A percentile compares a stretch with the other conserved stretches of the same genome.
Conservation (phyloP, 805 yeast genomes). For the Schwanniomyces occidentalis region DNA sequence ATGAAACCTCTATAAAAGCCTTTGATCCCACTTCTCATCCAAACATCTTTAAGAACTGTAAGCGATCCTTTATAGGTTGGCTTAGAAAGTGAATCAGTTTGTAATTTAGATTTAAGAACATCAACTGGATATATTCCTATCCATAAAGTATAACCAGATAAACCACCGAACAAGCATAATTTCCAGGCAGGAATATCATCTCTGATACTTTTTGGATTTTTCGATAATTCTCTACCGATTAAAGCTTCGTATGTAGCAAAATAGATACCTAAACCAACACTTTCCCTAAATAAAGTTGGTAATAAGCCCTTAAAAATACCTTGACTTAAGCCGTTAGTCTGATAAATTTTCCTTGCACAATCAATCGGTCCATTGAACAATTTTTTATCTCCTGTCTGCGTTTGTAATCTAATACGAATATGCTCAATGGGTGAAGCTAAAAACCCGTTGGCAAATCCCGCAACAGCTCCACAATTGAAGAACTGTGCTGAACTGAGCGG, state of each 20-base stretch:
- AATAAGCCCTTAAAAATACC: slow-evolving; percentile 78
- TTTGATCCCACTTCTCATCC: slow-evolving; percentile 57
- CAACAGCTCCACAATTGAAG: slow-evolving; percentile 83
- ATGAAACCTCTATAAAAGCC: slow-evolving; percentile 90
- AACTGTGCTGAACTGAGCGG: slow-evolving; percentile 63
- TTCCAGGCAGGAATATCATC: slow-evolving; percentile 85
- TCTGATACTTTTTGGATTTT: slow-evolving; percentile 46
- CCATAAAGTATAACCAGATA: slow-evolving; percentile 93
- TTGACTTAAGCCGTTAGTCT: slow-evolving; percentile 48
- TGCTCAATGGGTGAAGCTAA: slow-evolving; percentile 95
- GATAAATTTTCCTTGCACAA: slow-evolving; percentile 58
- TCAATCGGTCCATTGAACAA: slow-evolving; percentile 72
- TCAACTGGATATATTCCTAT: slow-evolving; percentile 81
- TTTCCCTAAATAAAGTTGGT: slow-evolving; percentile 84
- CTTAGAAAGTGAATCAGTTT: slow-evolving; percentile 55
- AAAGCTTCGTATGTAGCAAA: slow-evolving; percentile 90
- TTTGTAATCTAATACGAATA: slow-evolving; percentile 89
- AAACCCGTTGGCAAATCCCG: slow-evolving; percentile 87
- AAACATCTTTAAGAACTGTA: slow-evolving; percentile 60
- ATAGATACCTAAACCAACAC: slow-evolving; percentile 85
- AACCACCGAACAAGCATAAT: slow-evolving; percentile 83
- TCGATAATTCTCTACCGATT: slow-evolving; percentile 62
- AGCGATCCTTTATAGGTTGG: slow-evolving; percentile 61
- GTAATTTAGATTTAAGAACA: slow-evolving; percentile 86
- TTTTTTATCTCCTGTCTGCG: slow-evolving; percentile 63